Evolutionary conservation across 1,139 yeast species (phyloP).

Genomic region (Pichia sp.): DNA sequence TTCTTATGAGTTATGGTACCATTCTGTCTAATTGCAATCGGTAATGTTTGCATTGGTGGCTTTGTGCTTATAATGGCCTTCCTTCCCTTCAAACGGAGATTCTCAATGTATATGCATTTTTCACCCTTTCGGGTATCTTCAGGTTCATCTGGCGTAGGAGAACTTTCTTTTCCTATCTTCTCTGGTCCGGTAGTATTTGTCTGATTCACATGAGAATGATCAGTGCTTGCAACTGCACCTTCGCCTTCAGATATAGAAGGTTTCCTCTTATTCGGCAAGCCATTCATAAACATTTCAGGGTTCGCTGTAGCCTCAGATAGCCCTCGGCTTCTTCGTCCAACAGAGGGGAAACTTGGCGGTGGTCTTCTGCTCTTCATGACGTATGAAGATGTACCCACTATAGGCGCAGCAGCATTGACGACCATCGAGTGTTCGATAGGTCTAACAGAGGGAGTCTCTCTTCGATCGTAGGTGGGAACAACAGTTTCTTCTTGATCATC

Average conservation of each 20-base stretch:
- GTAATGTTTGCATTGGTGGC: constrained; percentile 12
- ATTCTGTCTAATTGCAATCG: constrained; percentile 15
- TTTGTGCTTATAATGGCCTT: constrained; percentile 4
- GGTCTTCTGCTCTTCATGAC: constrained; percentile 25
- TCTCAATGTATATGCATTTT: constrained; percentile 15
- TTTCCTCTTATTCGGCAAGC: neutral
- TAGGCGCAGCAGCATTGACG: constrained; percentile 16
- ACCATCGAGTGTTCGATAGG: constrained; percentile 34
- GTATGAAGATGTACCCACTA: neutral
- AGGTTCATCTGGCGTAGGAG: too few relatives aligned
- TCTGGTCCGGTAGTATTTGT: too few relatives aligned
- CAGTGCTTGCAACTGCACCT: too few relatives aligned
- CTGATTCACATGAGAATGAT: too few relatives aligned
- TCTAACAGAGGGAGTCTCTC: constrained; percentile 48
- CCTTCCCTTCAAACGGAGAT: constrained; percentile 8
- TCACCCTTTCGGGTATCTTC: constrained; percentile 11
- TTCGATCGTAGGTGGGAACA: constrained; percentile 27
- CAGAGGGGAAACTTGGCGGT: constrained; percentile 29
- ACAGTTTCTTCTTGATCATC: neutral
- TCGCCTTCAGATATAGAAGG: too few relatives aligned
- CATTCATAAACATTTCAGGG: constrained; percentile 33
- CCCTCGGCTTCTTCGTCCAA: constrained; percentile 29
- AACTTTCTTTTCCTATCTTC: too few relatives aligned
- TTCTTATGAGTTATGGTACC: constrained; percentile 18
- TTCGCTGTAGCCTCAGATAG: constrained; percentile 27